Base-by-base conservation (phyloP, 305 asterid genomes). In the Fraxinus floribunda region DNA sequence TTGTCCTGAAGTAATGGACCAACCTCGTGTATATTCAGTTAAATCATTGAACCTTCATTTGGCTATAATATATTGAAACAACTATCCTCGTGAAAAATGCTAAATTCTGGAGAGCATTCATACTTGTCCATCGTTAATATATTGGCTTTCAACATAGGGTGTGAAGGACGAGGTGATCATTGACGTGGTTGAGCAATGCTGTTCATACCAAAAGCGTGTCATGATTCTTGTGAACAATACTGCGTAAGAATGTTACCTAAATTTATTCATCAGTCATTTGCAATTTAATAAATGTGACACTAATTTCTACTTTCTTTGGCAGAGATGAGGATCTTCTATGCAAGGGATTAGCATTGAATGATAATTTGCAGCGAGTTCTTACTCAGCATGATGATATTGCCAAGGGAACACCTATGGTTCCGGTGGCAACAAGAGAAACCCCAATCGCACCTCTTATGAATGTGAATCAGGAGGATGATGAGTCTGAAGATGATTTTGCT, bases 141-240 rank as follows among this genome's bases (percentile, higher is more conserved):
- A 57, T 57, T 70, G 32, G 26, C 16, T 78, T 55, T 55, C 18
- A 26, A 76, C 82, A 55, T 87, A 95, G 99, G 96, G 95, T 30
- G 82, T 94, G 83, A 92, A 92, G 89, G 96, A 93, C n/a, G 98
- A 94, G 84, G 82, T 94, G 78, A 93, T 95, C 75, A 92, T 93
- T 73, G 98, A 95, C 91, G 89, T 94, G 87, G 94, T 93, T 76
- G 99, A 91, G 29, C 98, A 94, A 91, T 94, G 98, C 74, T 92
- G 90, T 49, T 90, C 97, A 11, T 95, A 89, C 90, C 97, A 94
- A 86, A 93, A 83, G 77, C 95, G 95, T n/a, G 98, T 93, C 87
- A 93, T 91, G 92, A 74, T 88, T 87, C 99, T 95, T 76, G 98
- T 95, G 86, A 95, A 94, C 83, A 93, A 88, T 86, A 92, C 99